A percentile compares a stretch with the other conserved stretches of the same genome.
Evolutionary conservation across 495 filamentous ascomycete species (phyloP).

Genomic region (Pseudomonodictys pantanalensis): DNA sequence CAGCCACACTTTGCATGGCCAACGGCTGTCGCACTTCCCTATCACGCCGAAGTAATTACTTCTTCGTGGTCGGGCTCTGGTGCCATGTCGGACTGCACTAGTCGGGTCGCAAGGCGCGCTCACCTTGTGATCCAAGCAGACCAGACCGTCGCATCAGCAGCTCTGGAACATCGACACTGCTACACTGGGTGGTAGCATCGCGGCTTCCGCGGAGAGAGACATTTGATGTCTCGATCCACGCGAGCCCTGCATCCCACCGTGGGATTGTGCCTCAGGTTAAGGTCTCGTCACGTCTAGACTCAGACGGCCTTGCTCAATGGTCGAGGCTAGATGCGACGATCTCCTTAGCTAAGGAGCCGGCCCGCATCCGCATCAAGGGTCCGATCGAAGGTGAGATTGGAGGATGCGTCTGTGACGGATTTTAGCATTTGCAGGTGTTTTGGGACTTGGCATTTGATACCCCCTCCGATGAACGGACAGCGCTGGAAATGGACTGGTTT

Average conservation of each 20-base stretch:
- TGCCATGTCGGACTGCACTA: no score
- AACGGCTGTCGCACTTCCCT: background rate
- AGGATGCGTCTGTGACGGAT: constrained; percentile 2
- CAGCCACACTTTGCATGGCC: constrained; percentile 1
- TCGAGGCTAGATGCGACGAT: background rate
- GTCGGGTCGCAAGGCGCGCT: no score
- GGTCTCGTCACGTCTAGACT: background rate
- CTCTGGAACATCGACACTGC: background rate
- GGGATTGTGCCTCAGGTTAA: background rate
- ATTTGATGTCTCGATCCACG: background rate
- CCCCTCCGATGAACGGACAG: constrained; percentile 21
- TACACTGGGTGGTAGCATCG: background rate
- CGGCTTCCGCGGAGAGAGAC: background rate
- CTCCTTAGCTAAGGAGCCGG: background rate
- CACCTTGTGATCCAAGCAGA: no score
- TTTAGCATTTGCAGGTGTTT: constrained; percentile 17
- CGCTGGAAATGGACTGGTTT: background rate
- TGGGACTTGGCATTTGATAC: constrained; percentile 19
- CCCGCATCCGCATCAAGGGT: background rate
- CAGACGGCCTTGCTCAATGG: no score
- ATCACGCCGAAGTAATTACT: background rate
- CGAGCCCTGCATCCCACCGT: background rate
- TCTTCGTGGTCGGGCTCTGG: background rate
- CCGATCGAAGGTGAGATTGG: background rate
- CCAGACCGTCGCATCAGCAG: background rate